Evolutionary conservation across 306 rosid genomes (phyloP).

Genomic region (Hylodesmum podocarpum): DNA sequence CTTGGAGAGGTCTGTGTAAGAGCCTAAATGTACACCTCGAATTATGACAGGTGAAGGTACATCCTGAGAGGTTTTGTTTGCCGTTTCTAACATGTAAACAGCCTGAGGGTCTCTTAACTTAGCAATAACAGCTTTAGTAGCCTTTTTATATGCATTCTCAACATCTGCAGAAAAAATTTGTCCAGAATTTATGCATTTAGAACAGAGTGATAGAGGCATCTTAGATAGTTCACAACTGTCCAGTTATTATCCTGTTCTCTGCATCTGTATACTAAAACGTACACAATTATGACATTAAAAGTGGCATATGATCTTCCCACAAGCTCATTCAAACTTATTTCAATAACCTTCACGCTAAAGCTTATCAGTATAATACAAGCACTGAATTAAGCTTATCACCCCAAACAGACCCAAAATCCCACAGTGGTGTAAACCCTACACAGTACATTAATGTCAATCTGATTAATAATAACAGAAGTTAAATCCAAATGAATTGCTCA

Average conservation of each 20-base stretch:
- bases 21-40: conserved; percentile 66
- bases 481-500: neutral
- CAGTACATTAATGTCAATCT: neutral
- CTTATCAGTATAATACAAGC: neutral
- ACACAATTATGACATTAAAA: neutral
- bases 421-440: neutral
- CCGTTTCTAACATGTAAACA: conserved; percentile 55
- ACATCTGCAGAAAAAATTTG: conserved; percentile 48
- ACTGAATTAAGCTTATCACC: neutral
- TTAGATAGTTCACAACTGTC: neutral
- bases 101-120: conserved; percentile 63
- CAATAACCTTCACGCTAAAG: neutral
- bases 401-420: neutral
- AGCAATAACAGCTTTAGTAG: conserved; percentile 63
- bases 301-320: neutral
- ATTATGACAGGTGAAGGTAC: conserved; percentile 58
- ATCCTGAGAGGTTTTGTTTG: conserved; percentile 45
- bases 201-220: conserved; percentile 15
- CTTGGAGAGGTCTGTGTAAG: conserved; percentile 44
- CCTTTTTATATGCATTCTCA: conserved; percentile 50
- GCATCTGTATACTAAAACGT: neutral
- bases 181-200: conserved; percentile 19
- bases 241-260: neutral
- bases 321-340: neutral
- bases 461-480: neutral